Evolutionary conservation across 352 stramenopile genomes (phyloP), one percentile per base, ranked within the genome.

Genomic region (Phytophthora pini): DNA sequence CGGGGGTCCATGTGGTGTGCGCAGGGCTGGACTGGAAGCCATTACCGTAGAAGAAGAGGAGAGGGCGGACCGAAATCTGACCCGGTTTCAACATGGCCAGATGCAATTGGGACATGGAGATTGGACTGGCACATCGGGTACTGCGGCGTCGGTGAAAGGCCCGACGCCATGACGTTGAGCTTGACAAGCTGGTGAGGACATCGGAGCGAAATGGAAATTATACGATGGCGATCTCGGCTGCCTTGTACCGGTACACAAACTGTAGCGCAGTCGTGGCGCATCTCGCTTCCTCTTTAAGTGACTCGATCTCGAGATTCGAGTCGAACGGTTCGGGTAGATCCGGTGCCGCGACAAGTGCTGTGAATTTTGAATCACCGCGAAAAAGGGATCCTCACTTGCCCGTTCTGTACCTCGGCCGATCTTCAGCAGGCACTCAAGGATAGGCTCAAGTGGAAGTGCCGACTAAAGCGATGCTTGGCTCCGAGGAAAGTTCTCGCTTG

Each of bases 331-430:
- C 43, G 22, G 22, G 52, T 61, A 65, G 48, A 65, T 74, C 46
- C 54, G 26, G 53, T 66, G 41, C 38, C 53, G 55, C 48, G 66
- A 70, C 60, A 70, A 62, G 52, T 55, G 9, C 17, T 32, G 48
- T 10, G 52, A 72, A 65, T 68, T 72, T 72, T 71, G 50, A 15
- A 45, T 62, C 43, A 27, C 41, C 63, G 43, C 43, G 43, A 71
- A 71, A 58, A 64, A 38, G 34, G 56, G 51, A 48, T 34, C 57
- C 43, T 46, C 48, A 22, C 56, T 61, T 43, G 24, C 36, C 55
- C 32, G 51, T 51, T 56, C 31, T 50, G 43, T n/a, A 38, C 31
- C 24, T 46, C 27, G 7, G 20, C 34, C 27, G 56, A 66, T 71
- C 48, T 67, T 61, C 5, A 38, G 24, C 24, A 39, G 55, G 40